Evolutionary conservation across 208 protist species (phyloP).

Genomic region (Acanthamoeba culbertsoni): DNA sequence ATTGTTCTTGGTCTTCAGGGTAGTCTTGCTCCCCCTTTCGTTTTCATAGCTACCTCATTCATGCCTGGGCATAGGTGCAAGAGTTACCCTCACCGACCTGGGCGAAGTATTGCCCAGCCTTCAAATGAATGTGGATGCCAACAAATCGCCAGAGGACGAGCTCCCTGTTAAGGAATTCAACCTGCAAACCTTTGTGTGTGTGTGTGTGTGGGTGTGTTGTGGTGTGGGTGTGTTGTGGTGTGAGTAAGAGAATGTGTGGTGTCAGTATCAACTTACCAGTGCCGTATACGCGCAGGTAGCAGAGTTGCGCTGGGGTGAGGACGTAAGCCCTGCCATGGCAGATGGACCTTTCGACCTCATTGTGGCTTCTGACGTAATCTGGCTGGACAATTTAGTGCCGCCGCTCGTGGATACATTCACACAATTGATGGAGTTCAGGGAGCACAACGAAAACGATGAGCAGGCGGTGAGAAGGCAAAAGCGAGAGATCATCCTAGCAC

Average conservation of each 20-base stretch:
- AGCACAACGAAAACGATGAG: not conserved
- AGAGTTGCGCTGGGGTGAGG: slow-evolving; percentile 11
- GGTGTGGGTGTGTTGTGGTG: too few relatives aligned
- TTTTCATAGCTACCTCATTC: not conserved
- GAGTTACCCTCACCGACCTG: slow-evolving; percentile 6
- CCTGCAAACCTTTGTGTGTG: too few relatives aligned
- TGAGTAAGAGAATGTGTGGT: too few relatives aligned
- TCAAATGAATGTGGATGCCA: slow-evolving; percentile 1
- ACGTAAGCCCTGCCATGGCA: not conserved
- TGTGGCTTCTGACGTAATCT: slow-evolving; percentile 48
- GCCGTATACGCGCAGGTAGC: not conserved
- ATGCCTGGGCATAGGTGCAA: not conserved
- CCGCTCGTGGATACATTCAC: slow-evolving; percentile 25
- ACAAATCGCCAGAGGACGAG: not conserved
- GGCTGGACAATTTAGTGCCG: slow-evolving; percentile 17
- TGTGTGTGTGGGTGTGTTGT: too few relatives aligned
- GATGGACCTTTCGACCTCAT: slow-evolving; percentile 19
- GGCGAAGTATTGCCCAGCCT: slow-evolving; percentile 45
- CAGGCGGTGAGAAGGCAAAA: not conserved
- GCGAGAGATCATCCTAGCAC: slow-evolving; percentile 44
- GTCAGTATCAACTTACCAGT: too few relatives aligned
- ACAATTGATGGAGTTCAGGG: not conserved
- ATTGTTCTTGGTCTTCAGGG: slow-evolving; percentile 43
- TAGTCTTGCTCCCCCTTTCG: not conserved
- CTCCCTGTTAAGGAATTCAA: not conserved